These are phyloP conservation scores for Gypsophila paniculata DNA, from an alignment of 179 eudicot species.

Conservation along the genomic window DNA sequence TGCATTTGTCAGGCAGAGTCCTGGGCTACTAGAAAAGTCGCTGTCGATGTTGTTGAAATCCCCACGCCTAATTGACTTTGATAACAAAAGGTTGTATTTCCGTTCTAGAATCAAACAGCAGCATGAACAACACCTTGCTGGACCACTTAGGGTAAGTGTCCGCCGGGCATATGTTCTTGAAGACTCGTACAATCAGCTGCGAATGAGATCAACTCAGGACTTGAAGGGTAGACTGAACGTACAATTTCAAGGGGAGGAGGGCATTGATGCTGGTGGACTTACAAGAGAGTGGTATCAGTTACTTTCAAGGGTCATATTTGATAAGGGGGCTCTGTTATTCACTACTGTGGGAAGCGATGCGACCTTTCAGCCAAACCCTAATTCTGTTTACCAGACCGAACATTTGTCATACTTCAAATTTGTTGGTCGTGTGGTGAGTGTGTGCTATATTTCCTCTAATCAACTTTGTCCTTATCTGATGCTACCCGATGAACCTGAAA, in stretches of 20 bases:
- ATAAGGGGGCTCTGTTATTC: constrained; percentile 89
- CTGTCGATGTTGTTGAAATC: constrained; percentile 90
- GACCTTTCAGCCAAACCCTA: constrained; percentile 97
- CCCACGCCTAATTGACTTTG: constrained; percentile 90
- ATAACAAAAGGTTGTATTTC: constrained; percentile 87
- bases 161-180: constrained; percentile 94
- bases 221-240: constrained; percentile 90
- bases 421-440: constrained; percentile 94
- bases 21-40: constrained; percentile 85
- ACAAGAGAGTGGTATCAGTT: constrained; percentile 99
- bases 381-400: constrained; percentile 97
- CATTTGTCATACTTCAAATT: constrained; percentile 99
- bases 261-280: constrained; percentile 99
- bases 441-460: not conserved
- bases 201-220: constrained; percentile 89
- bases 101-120: constrained; percentile 93
- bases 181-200: constrained; percentile 93
- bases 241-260: constrained; percentile 99
- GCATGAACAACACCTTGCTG: constrained; percentile 92
- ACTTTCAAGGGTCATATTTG: constrained; percentile 88
- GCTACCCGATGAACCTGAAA: not conserved
- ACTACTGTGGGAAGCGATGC: constrained; percentile 94
- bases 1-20: constrained; percentile 92
- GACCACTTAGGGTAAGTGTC: constrained; percentile 80
- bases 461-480: not conserved